Evolutionary conservation across 768 basidiomycete genomes (phyloP), one percentile per base, ranked within the genome.

Genomic region (Leccinum rimulosum): DNA sequence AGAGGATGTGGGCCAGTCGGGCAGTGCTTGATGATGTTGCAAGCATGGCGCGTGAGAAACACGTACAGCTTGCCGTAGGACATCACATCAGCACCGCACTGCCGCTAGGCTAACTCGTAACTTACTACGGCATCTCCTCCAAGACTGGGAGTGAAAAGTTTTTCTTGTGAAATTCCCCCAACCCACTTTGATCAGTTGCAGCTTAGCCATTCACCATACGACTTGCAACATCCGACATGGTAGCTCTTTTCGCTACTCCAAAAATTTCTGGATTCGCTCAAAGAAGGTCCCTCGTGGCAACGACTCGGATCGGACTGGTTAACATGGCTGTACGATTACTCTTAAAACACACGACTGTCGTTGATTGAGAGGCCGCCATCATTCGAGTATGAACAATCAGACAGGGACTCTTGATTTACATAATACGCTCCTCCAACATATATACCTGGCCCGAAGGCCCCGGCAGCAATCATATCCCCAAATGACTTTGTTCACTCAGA

Each of bases 41-140:
- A 17, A 58, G 56, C 66, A 72, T 72, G 51, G 10, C 36, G 60
- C 52, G 71, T 70, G 71, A 53, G 67, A 71, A 64, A 50, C 6
- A 36, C 35, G 2, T 36, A 36, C 6, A 15, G 27, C 27, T 27
- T 27, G 27, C 27, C 27, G 27, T 27, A 27, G 27, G 27, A 27
- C 27, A 25, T 25, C 25, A 25, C 4, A 25, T 25, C 25, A 27
- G 27, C 3, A 33, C 31, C 11, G 11, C 31, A 33, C 31, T 33
- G 31, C 31, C 28, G 28, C 28, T 28, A 28, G 28, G 28, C 28
- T 28, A 28, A 28, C 7, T 30, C 8, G 28, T 31, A 31, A 31
- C 30, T 31, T 31, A 31, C 30, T 31, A 30, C 33, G 33, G 33
- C 33, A 35, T 35, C 12, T 35, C 33, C 33, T 35, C 33, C 33